A percentile compares a stretch with the other conserved stretches of the same genome.
phyloP scores from a whole-genome alignment of 2,329 filamentous ascomycete genomes.

The Fusarium chlamydosporum region DNA sequence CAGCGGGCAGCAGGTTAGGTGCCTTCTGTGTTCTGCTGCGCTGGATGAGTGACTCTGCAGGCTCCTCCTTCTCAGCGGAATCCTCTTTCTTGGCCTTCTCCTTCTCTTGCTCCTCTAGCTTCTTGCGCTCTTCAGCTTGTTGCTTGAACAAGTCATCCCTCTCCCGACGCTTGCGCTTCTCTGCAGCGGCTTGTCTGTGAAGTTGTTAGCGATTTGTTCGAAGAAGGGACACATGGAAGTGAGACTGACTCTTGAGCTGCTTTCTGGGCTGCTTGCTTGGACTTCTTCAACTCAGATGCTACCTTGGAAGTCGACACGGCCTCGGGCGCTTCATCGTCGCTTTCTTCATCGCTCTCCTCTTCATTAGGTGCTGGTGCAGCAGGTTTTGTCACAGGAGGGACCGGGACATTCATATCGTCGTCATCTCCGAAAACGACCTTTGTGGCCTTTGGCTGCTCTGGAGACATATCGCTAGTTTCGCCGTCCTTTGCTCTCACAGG shows the following conservation, averaged over 20 bases:
- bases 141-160: constrained; percentile 68
- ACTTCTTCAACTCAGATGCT: constrained; percentile 62
- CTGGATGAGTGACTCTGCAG: constrained; percentile 21
- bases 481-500: constrained; percentile 55
- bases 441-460: constrained; percentile 44
- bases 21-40: constrained; percentile 54
- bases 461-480: constrained; percentile 31
- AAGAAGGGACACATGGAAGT: not conserved
- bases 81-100: constrained; percentile 44
- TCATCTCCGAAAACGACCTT: constrained; percentile 57
- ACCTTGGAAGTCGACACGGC: constrained; percentile 68
- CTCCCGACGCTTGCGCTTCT: constrained; percentile 70
- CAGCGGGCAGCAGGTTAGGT: constrained; percentile 65
- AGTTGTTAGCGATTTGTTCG: constrained; percentile 22
- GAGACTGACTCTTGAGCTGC: constrained; percentile 65
- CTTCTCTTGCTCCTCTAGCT: constrained; percentile 44
- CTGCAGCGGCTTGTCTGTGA: constrained; percentile 63
- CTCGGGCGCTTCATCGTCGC: constrained; percentile 70
- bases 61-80: constrained; percentile 23
- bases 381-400: constrained; percentile 32
- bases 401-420: constrained; percentile 45
- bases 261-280: constrained; percentile 63
- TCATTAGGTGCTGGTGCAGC: constrained; percentile 34
- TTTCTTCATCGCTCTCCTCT: constrained; percentile 58
- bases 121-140: constrained; percentile 67